Conservation (phyloP, 495 filamentous ascomycete species). For the Penicillium paradoxum region DNA sequence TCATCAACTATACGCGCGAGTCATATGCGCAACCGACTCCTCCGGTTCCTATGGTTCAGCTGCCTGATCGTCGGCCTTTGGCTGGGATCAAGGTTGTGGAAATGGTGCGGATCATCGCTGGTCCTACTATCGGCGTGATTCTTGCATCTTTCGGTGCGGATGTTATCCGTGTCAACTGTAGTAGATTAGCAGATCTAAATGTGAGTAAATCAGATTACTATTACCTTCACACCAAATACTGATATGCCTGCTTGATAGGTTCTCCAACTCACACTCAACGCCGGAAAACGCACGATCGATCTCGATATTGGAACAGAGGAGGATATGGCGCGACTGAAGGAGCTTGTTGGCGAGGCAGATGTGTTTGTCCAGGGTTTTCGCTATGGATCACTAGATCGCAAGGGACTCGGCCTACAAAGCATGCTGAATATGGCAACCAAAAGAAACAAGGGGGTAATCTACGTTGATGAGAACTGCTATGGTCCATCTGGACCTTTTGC, state of each 20-base stretch:
- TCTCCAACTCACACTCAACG: slow-evolving; percentile 39
- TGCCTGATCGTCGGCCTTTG: slow-evolving; percentile 36
- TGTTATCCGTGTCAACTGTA: slow-evolving; percentile 57
- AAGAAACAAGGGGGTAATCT: slow-evolving; percentile 54
- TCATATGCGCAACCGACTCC: slow-evolving; percentile 21
- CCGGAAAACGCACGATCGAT: slow-evolving; percentile 52
- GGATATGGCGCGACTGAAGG: slow-evolving; percentile 36
- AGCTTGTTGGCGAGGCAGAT: slow-evolving; percentile 49
- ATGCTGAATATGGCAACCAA: slow-evolving; percentile 43
- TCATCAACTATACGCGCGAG: slow-evolving; percentile 21
- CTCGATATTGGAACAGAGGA: slow-evolving; percentile 44
- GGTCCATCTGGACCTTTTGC: slow-evolving; percentile 36
- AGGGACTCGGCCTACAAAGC: slow-evolving; percentile 45
- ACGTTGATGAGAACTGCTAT: slow-evolving; percentile 62
- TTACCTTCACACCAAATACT: background rate
- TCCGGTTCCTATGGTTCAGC: slow-evolving; percentile 5
- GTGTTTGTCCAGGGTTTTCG: slow-evolving; percentile 57
- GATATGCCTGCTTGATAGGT: slow-evolving; percentile 21
- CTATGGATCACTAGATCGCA: slow-evolving; percentile 44
- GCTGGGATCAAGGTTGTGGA: slow-evolving; percentile 58
- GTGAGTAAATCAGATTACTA: slow-evolving; percentile 9
- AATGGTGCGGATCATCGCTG: slow-evolving; percentile 57
- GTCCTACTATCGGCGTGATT: slow-evolving; percentile 47
- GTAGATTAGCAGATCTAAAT: slow-evolving; percentile 45
- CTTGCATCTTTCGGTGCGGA: slow-evolving; percentile 56